Evolutionary conservation across 1,284 basidiomycete species (phyloP).

Genomic region (Puccinia sorghi): DNA sequence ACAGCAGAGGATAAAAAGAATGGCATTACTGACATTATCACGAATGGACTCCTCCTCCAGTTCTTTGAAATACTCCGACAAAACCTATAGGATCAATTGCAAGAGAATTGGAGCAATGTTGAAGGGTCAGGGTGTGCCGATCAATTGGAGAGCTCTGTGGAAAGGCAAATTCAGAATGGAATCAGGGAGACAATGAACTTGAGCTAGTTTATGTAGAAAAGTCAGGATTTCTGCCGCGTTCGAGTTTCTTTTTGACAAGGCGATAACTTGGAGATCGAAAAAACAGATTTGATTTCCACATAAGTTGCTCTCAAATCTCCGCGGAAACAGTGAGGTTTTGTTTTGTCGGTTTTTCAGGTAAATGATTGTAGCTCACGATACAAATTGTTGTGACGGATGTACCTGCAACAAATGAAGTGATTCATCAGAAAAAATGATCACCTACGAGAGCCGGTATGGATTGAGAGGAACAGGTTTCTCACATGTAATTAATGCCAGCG

Average conservation of each 20-base stretch:
- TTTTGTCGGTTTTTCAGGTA: neutral
- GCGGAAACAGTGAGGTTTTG: neutral
- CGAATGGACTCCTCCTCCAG: conserved; percentile 98
- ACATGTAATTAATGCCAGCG: conserved; percentile 54
- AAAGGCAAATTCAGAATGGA: neutral
- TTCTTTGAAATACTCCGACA: conserved; percentile 99
- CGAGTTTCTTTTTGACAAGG: conserved; percentile 89
- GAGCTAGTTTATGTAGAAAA: conserved; percentile 85
- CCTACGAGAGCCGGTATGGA: neutral
- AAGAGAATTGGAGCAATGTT: neutral
- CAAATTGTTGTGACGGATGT: conserved; percentile 43
- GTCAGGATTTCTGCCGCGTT: conserved; percentile 96
- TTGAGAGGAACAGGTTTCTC: neutral
- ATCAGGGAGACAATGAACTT: conserved; percentile 58
- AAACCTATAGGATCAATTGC: conserved; percentile 63
- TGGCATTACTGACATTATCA: conserved; percentile 67
- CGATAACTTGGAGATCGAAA: conserved; percentile 69
- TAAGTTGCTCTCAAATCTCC: conserved; percentile 14
- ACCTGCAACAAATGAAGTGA: conserved; percentile 1
- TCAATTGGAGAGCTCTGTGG: neutral
- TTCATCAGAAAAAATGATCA: no score
- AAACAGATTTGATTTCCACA: neutral
- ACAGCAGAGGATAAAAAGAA: neutral
- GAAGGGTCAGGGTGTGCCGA: neutral
- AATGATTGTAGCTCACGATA: conserved; percentile 10